Percentiles rank a stretch among this genome's conserved stretches.
phyloP scores from a whole-genome alignment of 345 rosid species.

The Linum trigynum region DNA sequence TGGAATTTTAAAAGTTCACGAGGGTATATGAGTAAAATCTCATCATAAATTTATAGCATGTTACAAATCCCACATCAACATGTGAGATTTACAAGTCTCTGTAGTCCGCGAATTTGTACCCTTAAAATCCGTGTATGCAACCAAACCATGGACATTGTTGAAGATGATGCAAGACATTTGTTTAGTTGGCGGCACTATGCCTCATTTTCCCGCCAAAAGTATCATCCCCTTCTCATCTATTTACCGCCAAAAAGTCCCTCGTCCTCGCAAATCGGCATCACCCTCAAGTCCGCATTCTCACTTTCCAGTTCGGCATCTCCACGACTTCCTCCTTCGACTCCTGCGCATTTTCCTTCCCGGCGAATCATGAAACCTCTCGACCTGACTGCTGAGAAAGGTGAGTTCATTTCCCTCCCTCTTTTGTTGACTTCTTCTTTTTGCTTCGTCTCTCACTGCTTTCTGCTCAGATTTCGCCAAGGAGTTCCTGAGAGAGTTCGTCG shows the following conservation, averaged over 20 bases:
- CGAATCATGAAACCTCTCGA: slow-evolving; percentile 51
- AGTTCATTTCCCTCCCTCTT: not conserved
- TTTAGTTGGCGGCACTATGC: not conserved
- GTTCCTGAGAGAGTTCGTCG: slow-evolving; percentile 60
- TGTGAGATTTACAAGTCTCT: no score
- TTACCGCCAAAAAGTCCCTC: not conserved
- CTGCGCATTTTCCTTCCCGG: not conserved
- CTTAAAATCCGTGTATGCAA: no score
- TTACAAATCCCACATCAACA: no score
- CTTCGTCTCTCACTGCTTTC: not conserved
- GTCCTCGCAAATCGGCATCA: not conserved
- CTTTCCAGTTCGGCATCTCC: not conserved
- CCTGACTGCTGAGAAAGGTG: slow-evolving; percentile 59
- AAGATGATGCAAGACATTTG: no score
- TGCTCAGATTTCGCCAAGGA: slow-evolving; percentile 60
- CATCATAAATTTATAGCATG: no score
- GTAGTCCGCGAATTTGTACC: no score
- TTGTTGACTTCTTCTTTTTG: not conserved
- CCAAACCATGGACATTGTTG: no score
- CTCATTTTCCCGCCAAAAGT: not conserved
- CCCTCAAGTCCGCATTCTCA: not conserved
- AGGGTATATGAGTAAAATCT: no score
- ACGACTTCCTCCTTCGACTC: not conserved
- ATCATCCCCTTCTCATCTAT: not conserved
- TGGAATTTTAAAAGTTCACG: no score